Evolutionary conservation across 2,329 filamentous ascomycete genomes (phyloP).

Genomic region (Pestalotiopsis sp.): DNA sequence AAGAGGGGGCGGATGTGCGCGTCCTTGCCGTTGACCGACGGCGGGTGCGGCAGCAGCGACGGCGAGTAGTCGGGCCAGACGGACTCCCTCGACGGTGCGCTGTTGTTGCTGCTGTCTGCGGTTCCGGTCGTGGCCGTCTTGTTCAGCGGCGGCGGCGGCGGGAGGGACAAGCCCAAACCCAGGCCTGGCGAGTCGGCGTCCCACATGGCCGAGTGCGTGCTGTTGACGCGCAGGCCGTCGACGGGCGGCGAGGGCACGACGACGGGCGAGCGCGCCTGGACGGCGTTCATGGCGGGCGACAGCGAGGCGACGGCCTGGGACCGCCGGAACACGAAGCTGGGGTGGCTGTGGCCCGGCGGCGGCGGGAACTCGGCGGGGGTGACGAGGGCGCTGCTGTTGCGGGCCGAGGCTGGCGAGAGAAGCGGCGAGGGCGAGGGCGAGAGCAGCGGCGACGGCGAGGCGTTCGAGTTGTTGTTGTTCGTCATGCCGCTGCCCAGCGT

Average conservation of each 20-base stretch:
- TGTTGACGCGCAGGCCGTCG: not conserved
- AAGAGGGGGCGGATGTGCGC: constrained; percentile 3
- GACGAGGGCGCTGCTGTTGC: not conserved
- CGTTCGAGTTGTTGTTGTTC: not conserved
- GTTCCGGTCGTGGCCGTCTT: not conserved
- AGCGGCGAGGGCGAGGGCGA: not conserved
- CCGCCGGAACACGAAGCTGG: constrained; percentile 8
- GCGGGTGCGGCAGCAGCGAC: constrained; percentile 9
- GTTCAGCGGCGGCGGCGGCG: not conserved
- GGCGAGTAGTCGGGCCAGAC: not conserved
- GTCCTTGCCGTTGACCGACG: not conserved
- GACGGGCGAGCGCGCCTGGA: not conserved
- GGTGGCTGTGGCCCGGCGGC: constrained; percentile 7
- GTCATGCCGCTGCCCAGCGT: not conserved
- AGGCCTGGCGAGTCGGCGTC: not conserved
- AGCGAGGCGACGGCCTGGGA: not conserved
- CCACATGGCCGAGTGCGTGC: not conserved
- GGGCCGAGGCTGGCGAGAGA: not conserved
- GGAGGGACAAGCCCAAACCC: not conserved
- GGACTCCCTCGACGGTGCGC: too few relatives aligned
- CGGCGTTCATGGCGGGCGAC: not conserved
- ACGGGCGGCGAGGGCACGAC: not conserved
- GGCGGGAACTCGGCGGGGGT: constrained; percentile 6
- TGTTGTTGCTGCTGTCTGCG: not conserved
- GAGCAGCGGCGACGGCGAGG: not conserved